Evolutionary conservation across 176 grass and related monocot genomes (phyloP).

Genomic region (Melocanna baccifera): DNA sequence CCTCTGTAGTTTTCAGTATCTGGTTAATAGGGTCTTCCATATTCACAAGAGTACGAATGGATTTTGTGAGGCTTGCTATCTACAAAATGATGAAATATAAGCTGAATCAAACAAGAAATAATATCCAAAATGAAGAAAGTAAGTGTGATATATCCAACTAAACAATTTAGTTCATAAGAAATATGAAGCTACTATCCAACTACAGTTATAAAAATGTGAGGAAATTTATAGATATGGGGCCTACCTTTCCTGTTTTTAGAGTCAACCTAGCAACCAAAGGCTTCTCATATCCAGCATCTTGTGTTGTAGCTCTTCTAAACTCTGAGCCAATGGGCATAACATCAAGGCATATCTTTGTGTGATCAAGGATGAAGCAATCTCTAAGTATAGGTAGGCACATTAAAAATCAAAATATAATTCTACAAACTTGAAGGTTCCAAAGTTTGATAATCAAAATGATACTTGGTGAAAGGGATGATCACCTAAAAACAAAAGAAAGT

Average conservation of each 20-base stretch:
- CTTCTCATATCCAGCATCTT: conserved; percentile 74
- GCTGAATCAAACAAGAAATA: conserved; percentile 5
- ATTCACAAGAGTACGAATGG: conserved; percentile 71
- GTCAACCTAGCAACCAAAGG: conserved; percentile 80
- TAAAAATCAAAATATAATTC: too few species aligned
- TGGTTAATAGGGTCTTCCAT: conserved; percentile 91
- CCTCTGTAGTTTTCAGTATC: conserved; percentile 76
- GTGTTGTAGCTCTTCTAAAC: conserved; percentile 49
- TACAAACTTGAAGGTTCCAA: too few species aligned
- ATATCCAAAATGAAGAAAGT: conserved; percentile 4
- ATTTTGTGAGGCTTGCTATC: conserved; percentile 90
- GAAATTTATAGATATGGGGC: neutral
- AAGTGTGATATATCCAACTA: neutral
- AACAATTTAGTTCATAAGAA: neutral
- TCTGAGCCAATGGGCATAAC: too few species aligned
- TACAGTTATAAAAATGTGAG: neutral
- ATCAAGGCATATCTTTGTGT: too few species aligned
- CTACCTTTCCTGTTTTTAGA: conserved; percentile 78
- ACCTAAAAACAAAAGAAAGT: too few species aligned
- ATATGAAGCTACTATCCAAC: neutral
- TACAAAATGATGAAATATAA: conserved; percentile 34
- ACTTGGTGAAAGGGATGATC: too few species aligned
- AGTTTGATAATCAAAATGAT: too few species aligned
- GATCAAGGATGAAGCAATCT: too few species aligned
- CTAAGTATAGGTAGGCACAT: too few species aligned